A percentile compares a stretch with the other conserved stretches of the same genome.
These are phyloP conservation scores for Xylaria intraflava DNA, from an alignment of 495 filamentous ascomycete species.

Conservation along the genomic window DNA sequence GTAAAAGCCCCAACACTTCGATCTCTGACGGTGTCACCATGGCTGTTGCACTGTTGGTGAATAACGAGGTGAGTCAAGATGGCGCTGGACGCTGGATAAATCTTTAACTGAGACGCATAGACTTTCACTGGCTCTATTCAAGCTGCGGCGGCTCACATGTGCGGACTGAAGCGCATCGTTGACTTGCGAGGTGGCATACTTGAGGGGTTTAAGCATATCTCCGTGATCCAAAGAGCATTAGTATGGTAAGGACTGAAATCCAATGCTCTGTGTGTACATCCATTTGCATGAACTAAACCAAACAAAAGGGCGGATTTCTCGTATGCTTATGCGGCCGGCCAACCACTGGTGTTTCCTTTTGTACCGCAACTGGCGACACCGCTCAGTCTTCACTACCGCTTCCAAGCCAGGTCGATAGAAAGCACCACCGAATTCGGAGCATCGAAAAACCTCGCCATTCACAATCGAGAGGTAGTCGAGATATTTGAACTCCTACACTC, in stretches of 20 bases:
- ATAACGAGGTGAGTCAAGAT: conserved; percentile 18
- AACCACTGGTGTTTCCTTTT: conserved; percentile 24
- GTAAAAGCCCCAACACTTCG: conserved; percentile 20
- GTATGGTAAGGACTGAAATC: conserved; percentile 18
- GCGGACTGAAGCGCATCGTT: conserved; percentile 25
- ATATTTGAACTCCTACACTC: conserved; percentile 24
- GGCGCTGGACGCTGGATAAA: neutral
- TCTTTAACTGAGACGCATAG: conserved; percentile 10
- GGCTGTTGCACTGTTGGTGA: conserved; percentile 25
- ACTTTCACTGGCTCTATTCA: conserved; percentile 23
- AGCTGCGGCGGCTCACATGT: conserved; percentile 26
- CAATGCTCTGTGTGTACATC: neutral
- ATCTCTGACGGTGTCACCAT: conserved; percentile 27
- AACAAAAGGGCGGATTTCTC: conserved; percentile 25
- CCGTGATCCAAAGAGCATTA: conserved; percentile 24
- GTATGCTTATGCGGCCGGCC: conserved; percentile 22
- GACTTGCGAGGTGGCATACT: conserved; percentile 24
- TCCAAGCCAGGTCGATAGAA: conserved; percentile 18
- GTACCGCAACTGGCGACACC: conserved; percentile 25
- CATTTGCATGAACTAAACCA: neutral
- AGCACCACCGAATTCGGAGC: conserved; percentile 13
- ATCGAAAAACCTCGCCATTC: conserved; percentile 15
- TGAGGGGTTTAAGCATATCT: conserved; percentile 24
- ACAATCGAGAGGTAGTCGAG: conserved; percentile 19
- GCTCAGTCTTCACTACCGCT: conserved; percentile 17